Conservation (phyloP, 2,329 filamentous ascomycete species). For the Hymenoscyphus fraxineus region DNA sequence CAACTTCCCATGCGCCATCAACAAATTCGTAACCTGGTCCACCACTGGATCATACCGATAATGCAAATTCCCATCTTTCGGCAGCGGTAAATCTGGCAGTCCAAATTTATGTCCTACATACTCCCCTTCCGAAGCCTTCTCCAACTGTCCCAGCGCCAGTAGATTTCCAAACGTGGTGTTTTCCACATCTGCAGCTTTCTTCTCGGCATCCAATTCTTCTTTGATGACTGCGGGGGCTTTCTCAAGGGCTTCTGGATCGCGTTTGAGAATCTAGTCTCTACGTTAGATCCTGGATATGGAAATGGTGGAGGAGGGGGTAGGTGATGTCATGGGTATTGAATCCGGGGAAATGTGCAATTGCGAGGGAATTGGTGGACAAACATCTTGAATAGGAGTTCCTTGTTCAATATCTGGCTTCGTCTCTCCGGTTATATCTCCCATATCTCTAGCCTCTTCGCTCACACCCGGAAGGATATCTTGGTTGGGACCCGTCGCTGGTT, state of each 20-base stretch:
- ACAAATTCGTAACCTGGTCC: conserved; percentile 79
- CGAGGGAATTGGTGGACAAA: conserved; percentile 35
- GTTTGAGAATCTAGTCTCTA: conserved; percentile 54
- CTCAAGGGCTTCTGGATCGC: conserved; percentile 57
- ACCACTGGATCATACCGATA: conserved; percentile 83
- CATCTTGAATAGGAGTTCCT: conserved; percentile 64
- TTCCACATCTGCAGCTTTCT: conserved; percentile 28
- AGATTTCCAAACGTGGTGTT: conserved; percentile 33
- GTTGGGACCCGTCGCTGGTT: conserved; percentile 41
- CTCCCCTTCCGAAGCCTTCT: conserved; percentile 29
- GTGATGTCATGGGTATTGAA: conserved; percentile 22
- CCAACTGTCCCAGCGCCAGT: conserved; percentile 31
- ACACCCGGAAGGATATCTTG: conserved; percentile 54
- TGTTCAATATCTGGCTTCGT: conserved; percentile 59
- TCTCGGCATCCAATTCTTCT: conserved; percentile 45
- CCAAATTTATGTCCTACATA: conserved; percentile 59
- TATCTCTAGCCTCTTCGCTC: conserved; percentile 61
- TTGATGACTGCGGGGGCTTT: conserved; percentile 65
- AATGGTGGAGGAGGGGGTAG: conserved; percentile 18
- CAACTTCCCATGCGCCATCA: conserved; percentile 92
- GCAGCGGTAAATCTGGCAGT: conserved; percentile 63
- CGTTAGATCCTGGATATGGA: conserved; percentile 10
- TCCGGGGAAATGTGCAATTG: background rate
- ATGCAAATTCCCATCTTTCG: conserved; percentile 61
- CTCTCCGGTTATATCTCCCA: conserved; percentile 53